These are phyloP conservation scores for Xylaria bambusicola DNA, from an alignment of 495 filamentous ascomycete species.

Conservation along the genomic window DNA sequence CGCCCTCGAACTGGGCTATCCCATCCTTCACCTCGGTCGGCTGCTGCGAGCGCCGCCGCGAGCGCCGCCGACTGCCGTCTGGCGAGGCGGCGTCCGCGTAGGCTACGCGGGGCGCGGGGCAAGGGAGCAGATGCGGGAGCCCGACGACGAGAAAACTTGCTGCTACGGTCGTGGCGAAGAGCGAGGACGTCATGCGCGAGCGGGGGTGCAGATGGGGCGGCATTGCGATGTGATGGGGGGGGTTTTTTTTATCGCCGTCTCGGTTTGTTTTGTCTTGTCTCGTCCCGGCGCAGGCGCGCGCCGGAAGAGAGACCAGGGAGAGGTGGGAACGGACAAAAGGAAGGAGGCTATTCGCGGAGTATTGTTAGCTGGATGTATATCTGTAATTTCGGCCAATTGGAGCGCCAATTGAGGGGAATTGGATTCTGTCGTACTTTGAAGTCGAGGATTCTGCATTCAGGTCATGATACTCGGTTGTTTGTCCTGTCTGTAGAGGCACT, in stretches of 20 bases:
- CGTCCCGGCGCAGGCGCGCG: conserved; percentile 15
- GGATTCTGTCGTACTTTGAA: conserved; percentile 11
- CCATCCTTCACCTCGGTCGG: conserved; percentile 39
- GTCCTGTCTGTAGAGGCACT: too few relatives aligned
- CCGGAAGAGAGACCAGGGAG: conserved; percentile 5
- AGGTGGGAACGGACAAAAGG: not conserved
- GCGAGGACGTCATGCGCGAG: conserved; percentile 83
- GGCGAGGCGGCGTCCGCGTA: conserved; percentile 65
- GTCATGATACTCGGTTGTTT: conserved; percentile 22
- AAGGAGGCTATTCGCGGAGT: conserved; percentile 12
- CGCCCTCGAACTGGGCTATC: conserved; percentile 36
- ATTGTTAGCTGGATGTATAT: conserved; percentile 14
- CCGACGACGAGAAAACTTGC: conserved; percentile 88
- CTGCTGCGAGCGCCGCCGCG: conserved; percentile 31
- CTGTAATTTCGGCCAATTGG: conserved; percentile 2
- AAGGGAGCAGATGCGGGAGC: conserved; percentile 89
- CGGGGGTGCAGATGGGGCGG: conserved; percentile 90
- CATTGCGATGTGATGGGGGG: too few relatives aligned
- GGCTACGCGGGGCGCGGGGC: conserved; percentile 76
- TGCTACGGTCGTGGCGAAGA: conserved; percentile 94
- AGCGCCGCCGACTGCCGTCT: conserved; percentile 47
- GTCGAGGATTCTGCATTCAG: conserved; percentile 5
- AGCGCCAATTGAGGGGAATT: not conserved
- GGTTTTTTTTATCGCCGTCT: too few relatives aligned
- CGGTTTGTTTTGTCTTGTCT: not conserved